A percentile compares a stretch with the other conserved stretches of the same genome.
Conservation (phyloP, 2,329 filamentous ascomycete species). For the Talaromyces sp. region DNA sequence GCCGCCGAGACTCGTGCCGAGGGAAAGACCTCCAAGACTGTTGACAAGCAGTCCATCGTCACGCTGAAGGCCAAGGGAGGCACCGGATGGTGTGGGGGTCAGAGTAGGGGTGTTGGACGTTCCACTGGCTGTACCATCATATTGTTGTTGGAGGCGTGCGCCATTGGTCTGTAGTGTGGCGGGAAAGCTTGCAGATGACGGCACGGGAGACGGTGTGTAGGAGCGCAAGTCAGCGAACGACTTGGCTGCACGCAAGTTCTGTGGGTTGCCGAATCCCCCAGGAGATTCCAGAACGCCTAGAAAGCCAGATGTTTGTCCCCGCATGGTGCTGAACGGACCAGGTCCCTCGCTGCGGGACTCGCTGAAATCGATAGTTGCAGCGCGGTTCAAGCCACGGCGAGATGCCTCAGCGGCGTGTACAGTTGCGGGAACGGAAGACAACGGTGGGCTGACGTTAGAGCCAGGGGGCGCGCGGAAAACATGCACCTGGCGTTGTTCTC, state of each 20-base stretch:
- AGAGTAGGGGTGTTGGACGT: constrained; percentile 64
- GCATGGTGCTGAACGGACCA: constrained; percentile 69
- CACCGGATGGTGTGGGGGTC: constrained; percentile 56
- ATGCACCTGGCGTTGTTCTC: constrained; percentile 83
- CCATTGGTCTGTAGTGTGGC: constrained; percentile 62
- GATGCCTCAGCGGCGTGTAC: constrained; percentile 70
- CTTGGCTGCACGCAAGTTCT: constrained; percentile 87
- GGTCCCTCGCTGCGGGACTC: constrained; percentile 69
- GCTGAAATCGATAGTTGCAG: constrained; percentile 96
- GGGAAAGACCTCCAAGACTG: constrained; percentile 58
- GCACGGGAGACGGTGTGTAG: constrained; percentile 88
- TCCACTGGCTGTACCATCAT: constrained; percentile 52
- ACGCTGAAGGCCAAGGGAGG: constrained; percentile 47
- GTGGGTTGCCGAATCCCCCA: constrained; percentile 62
- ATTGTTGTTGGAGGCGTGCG: constrained; percentile 56
- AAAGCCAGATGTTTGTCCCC: constrained; percentile 72
- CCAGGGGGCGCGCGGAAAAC: constrained; percentile 62
- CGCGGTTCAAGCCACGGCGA: constrained; percentile 80
- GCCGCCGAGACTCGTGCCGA: constrained; percentile 49
- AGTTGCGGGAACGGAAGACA: constrained; percentile 54
- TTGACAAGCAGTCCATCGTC: constrained; percentile 61
- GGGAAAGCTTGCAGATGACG: constrained; percentile 83
- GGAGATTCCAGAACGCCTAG: constrained; percentile 80
- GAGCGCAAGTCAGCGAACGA: constrained; percentile 94
- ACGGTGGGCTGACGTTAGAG: constrained; percentile 57